Percentiles rank a stretch among this genome's conserved stretches.
Evolutionary conservation across 2,329 filamentous ascomycete genomes (phyloP).

Genomic region (Zelopaecilomyces penicillatus): DNA sequence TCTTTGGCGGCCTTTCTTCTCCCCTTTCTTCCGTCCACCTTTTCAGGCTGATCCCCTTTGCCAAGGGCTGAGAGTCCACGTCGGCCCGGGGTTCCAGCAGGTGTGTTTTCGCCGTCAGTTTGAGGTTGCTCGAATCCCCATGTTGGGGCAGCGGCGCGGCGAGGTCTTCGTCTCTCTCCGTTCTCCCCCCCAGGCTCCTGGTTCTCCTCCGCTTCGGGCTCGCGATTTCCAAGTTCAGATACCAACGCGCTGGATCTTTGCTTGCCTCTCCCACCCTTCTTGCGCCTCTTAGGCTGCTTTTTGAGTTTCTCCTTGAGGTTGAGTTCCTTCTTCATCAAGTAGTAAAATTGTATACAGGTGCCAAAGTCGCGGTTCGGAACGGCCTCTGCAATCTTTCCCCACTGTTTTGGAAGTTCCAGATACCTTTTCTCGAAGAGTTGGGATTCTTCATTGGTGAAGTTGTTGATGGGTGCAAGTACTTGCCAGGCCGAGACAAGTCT

Average conservation of each 20-base stretch:
- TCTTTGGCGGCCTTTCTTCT: slow-evolving; percentile 31
- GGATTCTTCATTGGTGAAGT: slow-evolving; percentile 65
- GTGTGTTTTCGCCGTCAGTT: slow-evolving; percentile 54
- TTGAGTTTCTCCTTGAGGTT: slow-evolving; percentile 71
- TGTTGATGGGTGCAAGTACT: slow-evolving; percentile 63
- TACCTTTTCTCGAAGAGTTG: slow-evolving; percentile 66
- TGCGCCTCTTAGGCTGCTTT: slow-evolving; percentile 51
- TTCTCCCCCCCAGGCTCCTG: slow-evolving; percentile 50
- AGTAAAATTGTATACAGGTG: slow-evolving; percentile 79
- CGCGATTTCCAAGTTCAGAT: slow-evolving; percentile 54
- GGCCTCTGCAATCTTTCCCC: slow-evolving; percentile 65
- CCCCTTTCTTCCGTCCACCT: slow-evolving; percentile 31
- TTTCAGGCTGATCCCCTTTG: slow-evolving; percentile 39
- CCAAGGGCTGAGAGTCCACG: slow-evolving; percentile 32
- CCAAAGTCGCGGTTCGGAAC: slow-evolving; percentile 64
- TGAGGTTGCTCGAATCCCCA: slow-evolving; percentile 56
- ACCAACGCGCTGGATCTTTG: slow-evolving; percentile 56
- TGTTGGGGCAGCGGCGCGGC: slow-evolving; percentile 60
- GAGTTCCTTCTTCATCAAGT: slow-evolving; percentile 66
- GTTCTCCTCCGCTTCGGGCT: slow-evolving; percentile 47
- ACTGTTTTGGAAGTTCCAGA: slow-evolving; percentile 70
- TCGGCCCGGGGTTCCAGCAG: slow-evolving; percentile 48
- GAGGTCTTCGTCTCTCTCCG: slow-evolving; percentile 51
- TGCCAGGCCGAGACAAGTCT: slow-evolving; percentile 63
- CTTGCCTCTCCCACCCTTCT: slow-evolving; percentile 48